Conservation (phyloP, 208 protist genomes). For the Acanthamoeba royreba region DNA sequence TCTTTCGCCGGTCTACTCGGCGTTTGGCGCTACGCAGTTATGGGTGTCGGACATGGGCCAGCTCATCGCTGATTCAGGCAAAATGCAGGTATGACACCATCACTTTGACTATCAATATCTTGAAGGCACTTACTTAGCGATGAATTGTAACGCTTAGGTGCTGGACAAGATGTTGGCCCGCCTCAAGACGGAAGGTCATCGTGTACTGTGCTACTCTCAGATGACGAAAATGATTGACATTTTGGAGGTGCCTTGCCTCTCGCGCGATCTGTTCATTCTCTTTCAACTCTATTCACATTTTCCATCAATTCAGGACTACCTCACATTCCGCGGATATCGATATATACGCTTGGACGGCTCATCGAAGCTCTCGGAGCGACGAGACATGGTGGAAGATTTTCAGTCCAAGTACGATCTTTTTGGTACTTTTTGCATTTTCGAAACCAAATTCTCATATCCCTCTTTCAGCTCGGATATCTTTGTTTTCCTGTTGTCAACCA, state of each 20-base stretch:
- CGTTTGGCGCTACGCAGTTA: slow-evolving; percentile 42
- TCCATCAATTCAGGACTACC: too few species aligned
- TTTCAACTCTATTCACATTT: too few species aligned
- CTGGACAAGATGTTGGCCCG: slow-evolving; percentile 87
- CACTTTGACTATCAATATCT: not conserved
- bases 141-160: too few species aligned
- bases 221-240: slow-evolving; percentile 72
- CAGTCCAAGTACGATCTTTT: slow-evolving; percentile 81
- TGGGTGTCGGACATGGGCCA: slow-evolving; percentile 55
- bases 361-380: slow-evolving; percentile 87
- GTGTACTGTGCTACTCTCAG: slow-evolving; percentile 75
- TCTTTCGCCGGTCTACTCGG: not conserved
- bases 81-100: slow-evolving; percentile 33
- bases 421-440: slow-evolving; percentile 53
- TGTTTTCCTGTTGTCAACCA: slow-evolving; percentile 80
- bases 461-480: slow-evolving; percentile 67
- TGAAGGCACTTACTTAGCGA: too few species aligned
- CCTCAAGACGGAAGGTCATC: slow-evolving; percentile 78
- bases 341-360: slow-evolving; percentile 95
- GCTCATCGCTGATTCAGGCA: slow-evolving; percentile 53
- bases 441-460: slow-evolving; percentile 83
- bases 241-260: slow-evolving; percentile 83
- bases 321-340: slow-evolving; percentile 85
- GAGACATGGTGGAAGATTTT: slow-evolving; percentile 91
- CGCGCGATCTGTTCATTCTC: too few species aligned